phyloP scores from a whole-genome alignment of 257 asterid genomes.

The Ophiorrhiza pumila region DNA sequence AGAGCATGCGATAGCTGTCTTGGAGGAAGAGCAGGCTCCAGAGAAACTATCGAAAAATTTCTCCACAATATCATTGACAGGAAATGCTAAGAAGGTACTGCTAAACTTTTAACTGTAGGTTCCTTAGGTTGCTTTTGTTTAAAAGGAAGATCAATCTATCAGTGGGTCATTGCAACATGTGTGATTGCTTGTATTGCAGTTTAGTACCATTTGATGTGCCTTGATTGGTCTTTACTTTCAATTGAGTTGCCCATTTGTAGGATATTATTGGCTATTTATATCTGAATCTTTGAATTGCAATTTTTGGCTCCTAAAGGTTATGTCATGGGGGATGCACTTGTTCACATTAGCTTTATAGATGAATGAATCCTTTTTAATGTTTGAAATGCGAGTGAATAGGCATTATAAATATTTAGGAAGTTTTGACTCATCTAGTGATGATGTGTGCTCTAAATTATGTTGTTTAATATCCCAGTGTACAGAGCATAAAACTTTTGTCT shows the following conservation, averaged over 20 bases:
- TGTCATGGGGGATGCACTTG: neutral
- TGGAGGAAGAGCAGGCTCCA: conserved; percentile 90
- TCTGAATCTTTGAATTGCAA: neutral
- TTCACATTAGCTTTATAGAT: too few relatives aligned
- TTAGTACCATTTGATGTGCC: neutral
- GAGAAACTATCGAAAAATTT: conserved; percentile 76
- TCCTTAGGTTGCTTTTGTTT: conserved; percentile 57
- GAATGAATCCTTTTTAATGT: neutral
- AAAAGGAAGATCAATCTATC: conserved; percentile 1
- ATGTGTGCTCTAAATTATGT: neutral
- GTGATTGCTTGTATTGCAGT: conserved; percentile 12
- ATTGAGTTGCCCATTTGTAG: neutral
- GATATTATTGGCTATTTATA: neutral
- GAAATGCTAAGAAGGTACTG: conserved; percentile 66
- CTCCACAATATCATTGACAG: conserved; percentile 59
- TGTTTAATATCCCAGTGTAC: neutral
- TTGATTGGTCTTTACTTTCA: neutral
- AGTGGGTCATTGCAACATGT: neutral
- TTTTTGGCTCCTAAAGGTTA: neutral
- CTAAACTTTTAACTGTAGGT: conserved; percentile 38
- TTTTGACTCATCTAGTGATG: neutral
- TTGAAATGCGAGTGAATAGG: neutral
- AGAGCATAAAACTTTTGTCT: neutral
- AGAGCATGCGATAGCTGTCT: conserved; percentile 86
- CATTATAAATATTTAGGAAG: neutral